A percentile compares a stretch with the other conserved stretches of the same genome.
Evolutionary conservation across 495 filamentous ascomycete species (phyloP).

Genomic region (Bacidia rubella): DNA sequence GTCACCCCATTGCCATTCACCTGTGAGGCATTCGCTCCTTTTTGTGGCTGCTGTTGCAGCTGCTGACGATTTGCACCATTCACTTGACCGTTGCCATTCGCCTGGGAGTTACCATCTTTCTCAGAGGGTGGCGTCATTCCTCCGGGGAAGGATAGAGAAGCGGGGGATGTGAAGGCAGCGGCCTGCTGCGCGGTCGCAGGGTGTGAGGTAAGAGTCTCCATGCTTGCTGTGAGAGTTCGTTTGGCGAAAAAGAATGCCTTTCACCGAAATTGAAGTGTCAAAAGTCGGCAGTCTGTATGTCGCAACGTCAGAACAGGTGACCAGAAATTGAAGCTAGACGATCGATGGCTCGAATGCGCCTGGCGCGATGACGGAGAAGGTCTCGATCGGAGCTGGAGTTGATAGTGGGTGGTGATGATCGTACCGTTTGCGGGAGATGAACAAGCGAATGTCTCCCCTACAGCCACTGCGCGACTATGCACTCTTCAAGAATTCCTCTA

Average conservation of each 20-base stretch:
- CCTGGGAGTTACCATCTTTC: constrained; percentile 39
- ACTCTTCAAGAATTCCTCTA: constrained; percentile 5
- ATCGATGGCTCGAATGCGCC: constrained; percentile 8
- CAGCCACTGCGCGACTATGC: constrained; percentile 24
- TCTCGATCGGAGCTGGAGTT: constrained; percentile 10
- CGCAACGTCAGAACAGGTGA: constrained; percentile 11
- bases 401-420: constrained; percentile 23
- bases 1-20: constrained; percentile 70
- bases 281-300: constrained; percentile 16
- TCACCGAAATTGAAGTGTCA: constrained; percentile 4
- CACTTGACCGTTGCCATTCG: constrained; percentile 30
- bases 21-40: constrained; percentile 41
- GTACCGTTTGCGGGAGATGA: constrained; percentile 83
- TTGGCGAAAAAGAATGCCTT: constrained; percentile 10
- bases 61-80: constrained; percentile 34
- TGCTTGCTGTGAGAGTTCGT: constrained; percentile 31
- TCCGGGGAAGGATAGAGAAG: constrained; percentile 81
- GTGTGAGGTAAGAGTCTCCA: constrained; percentile 85
- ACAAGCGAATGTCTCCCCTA: constrained; percentile 99
- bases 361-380: constrained; percentile 8
- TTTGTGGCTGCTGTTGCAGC: constrained; percentile 35
- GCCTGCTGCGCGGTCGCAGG: constrained; percentile 79
- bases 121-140: constrained; percentile 67
- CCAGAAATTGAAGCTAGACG: neutral
- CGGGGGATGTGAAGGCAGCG: constrained; percentile 77